Conservation (phyloP, 2,329 filamentous ascomycete species). For the Sordariomycetes sp. region DNA sequence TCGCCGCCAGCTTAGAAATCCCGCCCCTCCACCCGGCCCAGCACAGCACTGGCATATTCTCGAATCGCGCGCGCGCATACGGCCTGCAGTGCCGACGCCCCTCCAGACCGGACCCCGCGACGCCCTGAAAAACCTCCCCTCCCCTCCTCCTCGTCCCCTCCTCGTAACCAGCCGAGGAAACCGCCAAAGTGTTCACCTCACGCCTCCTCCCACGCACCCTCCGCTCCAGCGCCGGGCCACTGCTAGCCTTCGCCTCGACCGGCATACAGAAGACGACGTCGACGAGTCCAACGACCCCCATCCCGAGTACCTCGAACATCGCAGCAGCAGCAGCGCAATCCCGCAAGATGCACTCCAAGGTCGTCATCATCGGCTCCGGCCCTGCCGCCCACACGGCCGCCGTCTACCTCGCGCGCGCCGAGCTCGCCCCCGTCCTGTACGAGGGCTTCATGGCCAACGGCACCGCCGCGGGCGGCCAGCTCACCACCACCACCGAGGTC, state of each 20-base stretch:
- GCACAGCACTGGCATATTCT: too few species aligned
- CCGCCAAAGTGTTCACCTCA: constrained; percentile 89
- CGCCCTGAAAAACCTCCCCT: constrained; percentile 1
- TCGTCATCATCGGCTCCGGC: constrained; percentile 75
- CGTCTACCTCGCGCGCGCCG: constrained; percentile 89
- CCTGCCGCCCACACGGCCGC: constrained; percentile 96
- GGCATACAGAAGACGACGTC: constrained; percentile 46
- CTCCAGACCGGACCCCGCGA: neutral
- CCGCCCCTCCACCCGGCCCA: too few species aligned
- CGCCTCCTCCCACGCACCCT: constrained; percentile 68
- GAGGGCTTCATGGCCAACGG: constrained; percentile 98
- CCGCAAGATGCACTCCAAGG: too few species aligned
- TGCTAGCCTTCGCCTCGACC: constrained; percentile 59
- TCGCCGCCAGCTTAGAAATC: too few species aligned
- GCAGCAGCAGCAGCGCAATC: too few species aligned
- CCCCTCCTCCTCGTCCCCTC: neutral
- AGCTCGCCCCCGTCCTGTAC: constrained; percentile 84
- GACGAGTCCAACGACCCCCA: constrained; percentile 9
- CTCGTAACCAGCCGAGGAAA: constrained; percentile 8
- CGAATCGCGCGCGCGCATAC: too few species aligned
- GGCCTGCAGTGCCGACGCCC: neutral
- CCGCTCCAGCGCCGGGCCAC: constrained; percentile 65
- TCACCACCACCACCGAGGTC: constrained; percentile 96
- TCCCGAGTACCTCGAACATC: too few species aligned
- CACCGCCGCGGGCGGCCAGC: constrained; percentile 89